Evolutionary conservation across 208 protist genomes (phyloP), one percentile per base, ranked within the genome.

Genomic region (Zelonia costaricensis): DNA sequence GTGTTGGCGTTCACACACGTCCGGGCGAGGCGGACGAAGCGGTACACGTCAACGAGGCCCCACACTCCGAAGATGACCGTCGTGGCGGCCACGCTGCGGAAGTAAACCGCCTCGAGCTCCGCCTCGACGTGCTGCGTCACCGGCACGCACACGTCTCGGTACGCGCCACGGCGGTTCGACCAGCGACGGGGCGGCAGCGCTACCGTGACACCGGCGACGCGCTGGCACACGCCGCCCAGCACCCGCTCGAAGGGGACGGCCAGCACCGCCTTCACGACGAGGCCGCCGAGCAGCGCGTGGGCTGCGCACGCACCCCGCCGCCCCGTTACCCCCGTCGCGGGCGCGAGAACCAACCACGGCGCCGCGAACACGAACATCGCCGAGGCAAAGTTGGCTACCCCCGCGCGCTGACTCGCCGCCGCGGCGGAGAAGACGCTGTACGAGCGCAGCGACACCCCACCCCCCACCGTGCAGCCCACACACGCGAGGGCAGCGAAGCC

Each of bases 161-260:
- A n/a, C n/a, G n/a, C n/a, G n/a, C n/a, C n/a, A n/a, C n/a, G n/a
- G n/a, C n/a, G n/a, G n/a, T n/a, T n/a, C n/a, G n/a, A n/a, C n/a
- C n/a, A n/a, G n/a, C n/a, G n/a, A n/a, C 15, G 42, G 18, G 20
- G 25, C 8, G 62, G 70, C 15, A 74, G 47, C 15, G 31, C 16
- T 13, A 82, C 51, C 3, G 39, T 38, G 8, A 73, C 59, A 12
- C 62, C 64, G 0, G 64, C 46, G 15, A 42, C 12, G 10, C 61
- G 47, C 63, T 82, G 76, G 18, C 69, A 62, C 7, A 63, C 9
- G 13, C 69, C 57, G 39, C 65, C 60, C 0, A 82, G 62, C 27
- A 63, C 42, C 5, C 70, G 69, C 15, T 64, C 70, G 20, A 82
- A 62, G 4, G 60, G 62, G 4, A 82, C 73, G 1, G 73, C 73